Evolutionary conservation across 331 rosid species (phyloP), one percentile per base, ranked within the genome.

Genomic region (Rhamnella rubrinervis): DNA sequence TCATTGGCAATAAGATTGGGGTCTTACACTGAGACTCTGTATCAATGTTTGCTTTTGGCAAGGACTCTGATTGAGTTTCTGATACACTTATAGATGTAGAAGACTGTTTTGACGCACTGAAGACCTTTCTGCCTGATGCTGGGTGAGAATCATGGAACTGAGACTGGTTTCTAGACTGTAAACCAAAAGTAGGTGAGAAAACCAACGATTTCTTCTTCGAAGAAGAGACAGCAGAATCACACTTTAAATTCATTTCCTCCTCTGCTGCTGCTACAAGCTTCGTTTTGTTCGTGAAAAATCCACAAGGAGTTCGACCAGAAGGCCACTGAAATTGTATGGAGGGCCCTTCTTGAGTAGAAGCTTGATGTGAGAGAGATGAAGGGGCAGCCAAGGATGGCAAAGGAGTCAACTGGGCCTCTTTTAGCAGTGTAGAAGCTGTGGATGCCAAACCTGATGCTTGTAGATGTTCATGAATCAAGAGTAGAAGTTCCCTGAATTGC

Each of bases 341-440:
- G 61, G 91, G 75, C 47, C 83, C 69, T 79, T 95, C 99, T 72
- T 87, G 99, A 44, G 88, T 66, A 35, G 85, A 82, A 60, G 85
- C 74, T 76, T 79, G 96, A 49, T 87, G 92, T 39, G 71, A 66
- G 67, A 91, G 87, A 63, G 96, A 81, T 50, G 91, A 85, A 31
- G 97, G 91, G 65, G 89, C 90, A 51, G 85, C 84, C 81, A 95
- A 74, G 37, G 83, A 85, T 19, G 95, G 93, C 74, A 95, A 85
- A 58, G 99, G 95, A 39, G 71, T 80, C 91, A 95, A 85, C 75
- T 91, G 96, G 20, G 97, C 99, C 84, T 95, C 99, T 79, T 87
- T 89, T 55, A 95, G 87, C 77, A 95, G 78, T 8, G 66, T 8
- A 61, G 85, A 71, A 63, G 99, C 99, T 77, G 99, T 76, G 58